Evolutionary conservation across 2,329 filamentous ascomycete species (phyloP), one percentile per base, ranked within the genome.

Genomic region (Fusarium succisae): DNA sequence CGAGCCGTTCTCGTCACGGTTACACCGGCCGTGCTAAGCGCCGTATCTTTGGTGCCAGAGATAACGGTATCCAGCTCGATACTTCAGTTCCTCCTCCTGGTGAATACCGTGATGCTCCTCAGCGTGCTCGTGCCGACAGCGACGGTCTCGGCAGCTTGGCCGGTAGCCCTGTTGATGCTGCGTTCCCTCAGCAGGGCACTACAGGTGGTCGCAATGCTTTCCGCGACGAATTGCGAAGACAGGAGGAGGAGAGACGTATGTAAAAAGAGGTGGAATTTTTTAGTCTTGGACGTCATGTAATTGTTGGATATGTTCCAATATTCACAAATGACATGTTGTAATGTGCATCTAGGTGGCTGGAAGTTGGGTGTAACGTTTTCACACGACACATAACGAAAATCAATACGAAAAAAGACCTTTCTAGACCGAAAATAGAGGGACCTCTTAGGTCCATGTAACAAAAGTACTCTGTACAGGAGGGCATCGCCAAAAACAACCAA

Each of bases 61-160:
- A 83, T 58, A 78, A 82, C 66, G 84, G 81, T 58, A 88, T 89
- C 72, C 83, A 84, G 76, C 81, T 89, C 53, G 83, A 85, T 79
- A 79, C 83, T 78, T 80, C 83, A 53, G 63, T 66, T 59, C 68
- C 69, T 51, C 70, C 63, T 57, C 69, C 64, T n/a, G 70, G 71
- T 24, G 77, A 81, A 58, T 85, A 85, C 73, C 80, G 71, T 37
- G 84, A 86, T 48, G 67, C 76, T n/a, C 81, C 82, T 13, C 76
- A 61, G 56, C 69, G 63, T 26, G 53, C 57, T 50, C 79, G 80
- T 47, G 76, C 80, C 24, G 86, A 87, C 70, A 88, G 86, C 72
- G 85, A 87, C 37, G 84, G 81, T 7, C 81, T 88, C 39, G 87
- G 84, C 38, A 88, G 87, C 77, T 74, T 89, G 67, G 85, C 83